Evolutionary conservation across 1,284 basidiomycete genomes (phyloP).

Genomic region (Bjerkandera adusta): DNA sequence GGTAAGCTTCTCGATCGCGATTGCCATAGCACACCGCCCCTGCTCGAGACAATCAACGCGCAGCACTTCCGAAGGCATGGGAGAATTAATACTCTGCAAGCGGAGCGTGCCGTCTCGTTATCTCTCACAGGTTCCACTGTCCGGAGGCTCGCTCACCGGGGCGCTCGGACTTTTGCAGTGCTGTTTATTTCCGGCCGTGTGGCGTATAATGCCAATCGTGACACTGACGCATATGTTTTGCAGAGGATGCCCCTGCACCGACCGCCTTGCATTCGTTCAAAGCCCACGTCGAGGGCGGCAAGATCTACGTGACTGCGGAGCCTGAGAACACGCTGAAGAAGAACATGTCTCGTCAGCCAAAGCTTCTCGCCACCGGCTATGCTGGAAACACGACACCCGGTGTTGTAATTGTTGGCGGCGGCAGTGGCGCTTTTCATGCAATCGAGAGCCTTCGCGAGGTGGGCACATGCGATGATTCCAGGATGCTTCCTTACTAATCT

Average conservation of each 20-base stretch:
- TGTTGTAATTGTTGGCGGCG: slow-evolving; percentile 88
- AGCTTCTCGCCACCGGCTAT: slow-evolving; percentile 38
- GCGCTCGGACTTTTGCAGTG: not conserved
- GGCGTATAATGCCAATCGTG: too few relatives aligned
- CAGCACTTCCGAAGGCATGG: too few relatives aligned
- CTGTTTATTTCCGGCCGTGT: slow-evolving; percentile 29
- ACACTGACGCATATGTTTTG: slow-evolving; percentile 18
- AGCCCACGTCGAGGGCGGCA: slow-evolving; percentile 65
- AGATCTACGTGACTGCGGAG: slow-evolving; percentile 82
- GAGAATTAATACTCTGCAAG: too few relatives aligned
- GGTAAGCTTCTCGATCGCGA: too few relatives aligned
- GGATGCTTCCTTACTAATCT: not conserved
- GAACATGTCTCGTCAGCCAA: slow-evolving; percentile 63
- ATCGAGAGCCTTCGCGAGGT: slow-evolving; percentile 87
- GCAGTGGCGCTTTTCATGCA: slow-evolving; percentile 77
- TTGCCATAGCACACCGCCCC: too few relatives aligned
- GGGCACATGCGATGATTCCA: slow-evolving; percentile 13
- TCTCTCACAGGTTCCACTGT: too few relatives aligned
- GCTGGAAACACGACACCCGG: slow-evolving; percentile 36
- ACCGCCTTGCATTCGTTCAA: slow-evolving; percentile 84
- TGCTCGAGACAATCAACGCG: too few relatives aligned
- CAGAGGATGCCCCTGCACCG: slow-evolving; percentile 91
- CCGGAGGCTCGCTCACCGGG: too few relatives aligned
- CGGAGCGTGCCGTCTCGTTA: too few relatives aligned
- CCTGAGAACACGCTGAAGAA: slow-evolving; percentile 64